These are phyloP conservation scores for Podospora conica DNA, from an alignment of 495 filamentous ascomycete genomes.

Conservation along the genomic window DNA sequence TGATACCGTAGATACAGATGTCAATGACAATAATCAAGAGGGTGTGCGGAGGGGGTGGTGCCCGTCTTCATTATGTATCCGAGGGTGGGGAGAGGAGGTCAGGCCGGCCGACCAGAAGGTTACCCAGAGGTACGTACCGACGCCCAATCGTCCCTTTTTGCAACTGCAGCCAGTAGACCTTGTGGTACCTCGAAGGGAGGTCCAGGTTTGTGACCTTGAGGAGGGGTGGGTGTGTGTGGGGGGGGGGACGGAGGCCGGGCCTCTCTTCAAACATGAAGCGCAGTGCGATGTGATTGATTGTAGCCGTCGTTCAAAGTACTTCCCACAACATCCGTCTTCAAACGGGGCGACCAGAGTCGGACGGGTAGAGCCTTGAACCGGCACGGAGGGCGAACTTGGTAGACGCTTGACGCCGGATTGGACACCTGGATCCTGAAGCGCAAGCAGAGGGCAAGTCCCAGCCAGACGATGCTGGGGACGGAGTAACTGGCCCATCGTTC, in stretches of 20 bases:
- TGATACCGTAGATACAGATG: constrained; percentile 16
- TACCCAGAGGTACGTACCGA: constrained; percentile 19
- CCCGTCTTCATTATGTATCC: constrained; percentile 25
- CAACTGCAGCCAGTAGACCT: constrained; percentile 19
- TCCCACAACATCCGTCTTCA: constrained; percentile 11
- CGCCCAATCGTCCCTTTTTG: constrained; percentile 14
- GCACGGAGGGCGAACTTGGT: not conserved
- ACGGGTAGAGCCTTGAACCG: constrained; percentile 8
- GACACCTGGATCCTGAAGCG: not conserved
- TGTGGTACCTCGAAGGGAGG: constrained; percentile 27
- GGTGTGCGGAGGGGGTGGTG: constrained; percentile 21
- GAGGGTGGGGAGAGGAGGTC: constrained; percentile 16
- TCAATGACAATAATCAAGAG: constrained; percentile 22
- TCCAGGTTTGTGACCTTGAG: constrained; percentile 22
- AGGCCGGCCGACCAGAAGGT: constrained; percentile 17
- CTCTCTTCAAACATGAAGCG: constrained; percentile 16
- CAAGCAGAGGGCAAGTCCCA: not conserved
- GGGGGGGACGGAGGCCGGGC: constrained; percentile 12
- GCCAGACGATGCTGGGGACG: not conserved
- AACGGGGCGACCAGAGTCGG: constrained; percentile 10
- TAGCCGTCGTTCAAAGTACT: constrained; percentile 23
- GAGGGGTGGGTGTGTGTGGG: constrained; percentile 21
- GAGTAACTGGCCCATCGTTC: not conserved
- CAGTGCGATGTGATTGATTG: constrained; percentile 23
- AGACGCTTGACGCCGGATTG: constrained; percentile 15